Base-by-base conservation (phyloP, 331 rosid genomes). In the Erythrophleum ivorense region DNA sequence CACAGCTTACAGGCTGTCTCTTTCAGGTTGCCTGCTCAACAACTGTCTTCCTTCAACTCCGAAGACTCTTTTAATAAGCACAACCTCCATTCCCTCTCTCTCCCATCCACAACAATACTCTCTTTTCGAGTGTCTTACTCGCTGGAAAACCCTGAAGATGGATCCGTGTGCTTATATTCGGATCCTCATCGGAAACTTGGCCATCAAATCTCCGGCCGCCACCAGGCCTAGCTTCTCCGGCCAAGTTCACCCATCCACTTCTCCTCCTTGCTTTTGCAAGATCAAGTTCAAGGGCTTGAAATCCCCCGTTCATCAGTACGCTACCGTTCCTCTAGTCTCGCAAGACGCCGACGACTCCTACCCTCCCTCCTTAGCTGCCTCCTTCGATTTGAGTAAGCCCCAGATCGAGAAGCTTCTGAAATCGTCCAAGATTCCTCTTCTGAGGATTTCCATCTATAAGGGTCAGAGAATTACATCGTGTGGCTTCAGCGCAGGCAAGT, bases 101-200 rank as follows among this genome's bases (percentile, higher is more conserved):
- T 41, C 29, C 12, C 74, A 69, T 45, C 31, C 29, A 18, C 52
- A 29, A 29, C 7, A 10, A 4, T 11, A 40, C 11, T 40, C 15
- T 66, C 72, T 9, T 3, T 5, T 21, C 36, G 1, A 9, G 12
- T 9, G 10, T 34, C 70, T 64, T 10, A 10, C 57, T 46, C 21
- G 10, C 19, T 21, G 14, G 6, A 24, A 41, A 66, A 11, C 73
- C 38, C 52, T 11, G 6, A 90, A n/a, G 8, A 94, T 95, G 98
- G 97, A 95, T 90, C 97, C 98, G 79, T 91, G 97, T 84, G 88
- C 89, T 2, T 95, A 86, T 49, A 80, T 91, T 62, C 98, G 98
- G 91, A 78, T 95, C 84, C 94, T 91, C 29, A 65, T 95, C 67
- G 95, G 97, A 18, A 93, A 93, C 90, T 67, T 95, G 9, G 91